Evolutionary conservation across 225 moss, liverwort and hornwort species (phyloP).

Genomic region (Polytrichum commune): DNA sequence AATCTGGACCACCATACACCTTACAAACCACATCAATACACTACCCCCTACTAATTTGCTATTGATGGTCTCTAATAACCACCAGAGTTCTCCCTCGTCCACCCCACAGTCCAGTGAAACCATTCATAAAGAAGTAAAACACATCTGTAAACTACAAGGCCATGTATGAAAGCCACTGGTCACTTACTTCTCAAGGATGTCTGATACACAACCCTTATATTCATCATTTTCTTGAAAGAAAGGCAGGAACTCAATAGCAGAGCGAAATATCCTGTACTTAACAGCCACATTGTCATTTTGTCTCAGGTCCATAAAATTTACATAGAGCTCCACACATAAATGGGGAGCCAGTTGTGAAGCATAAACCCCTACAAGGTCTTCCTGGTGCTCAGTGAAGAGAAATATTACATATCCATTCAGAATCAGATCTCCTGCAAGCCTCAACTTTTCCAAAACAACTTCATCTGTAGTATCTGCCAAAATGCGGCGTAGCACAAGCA

Average conservation of each 20-base stretch:
- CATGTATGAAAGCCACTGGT: too few species aligned
- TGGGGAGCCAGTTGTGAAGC: slow-evolving; percentile 92
- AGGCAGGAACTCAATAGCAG: slow-evolving; percentile 87
- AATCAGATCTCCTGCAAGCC: slow-evolving; percentile 87
- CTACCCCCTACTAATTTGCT: too few species aligned
- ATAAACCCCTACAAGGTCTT: slow-evolving; percentile 95
- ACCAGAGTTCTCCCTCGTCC: too few species aligned
- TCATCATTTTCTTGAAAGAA: slow-evolving; percentile 57
- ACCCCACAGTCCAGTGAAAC: too few species aligned
- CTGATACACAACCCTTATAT: slow-evolving; percentile 75
- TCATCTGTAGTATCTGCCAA: slow-evolving; percentile 81
- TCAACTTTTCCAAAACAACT: slow-evolving; percentile 74
- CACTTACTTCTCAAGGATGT: slow-evolving; percentile 74
- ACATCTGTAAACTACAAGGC: too few species aligned
- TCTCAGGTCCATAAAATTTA: slow-evolving; percentile 97
- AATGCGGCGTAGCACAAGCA: slow-evolving; percentile 77
- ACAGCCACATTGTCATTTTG: slow-evolving; percentile 82
- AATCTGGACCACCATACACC: slow-evolving; percentile 3
- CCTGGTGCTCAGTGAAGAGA: slow-evolving; percentile 85
- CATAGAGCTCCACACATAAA: slow-evolving; percentile 91
- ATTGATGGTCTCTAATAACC: too few species aligned
- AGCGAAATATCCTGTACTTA: slow-evolving; percentile 83
- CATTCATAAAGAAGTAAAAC: too few species aligned
- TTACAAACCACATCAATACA: neutral
- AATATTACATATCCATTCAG: slow-evolving; percentile 90